Base-by-base conservation (phyloP, 176 grass and related monocot species). In the Juncus inflexus region DNA sequence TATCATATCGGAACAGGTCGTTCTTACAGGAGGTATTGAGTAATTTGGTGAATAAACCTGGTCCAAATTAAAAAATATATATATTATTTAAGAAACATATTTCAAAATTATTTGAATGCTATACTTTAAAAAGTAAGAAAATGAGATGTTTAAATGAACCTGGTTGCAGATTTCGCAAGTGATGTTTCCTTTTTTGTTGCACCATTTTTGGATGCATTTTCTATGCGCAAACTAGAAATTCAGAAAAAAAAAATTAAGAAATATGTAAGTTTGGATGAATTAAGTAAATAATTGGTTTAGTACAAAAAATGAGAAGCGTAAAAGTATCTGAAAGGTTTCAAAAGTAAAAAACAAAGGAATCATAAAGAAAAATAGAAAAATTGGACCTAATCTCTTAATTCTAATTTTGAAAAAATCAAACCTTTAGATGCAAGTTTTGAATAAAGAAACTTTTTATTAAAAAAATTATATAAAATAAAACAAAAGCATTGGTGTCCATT, bases 141-240 rank as follows among this genome's bases (percentile, higher is more conserved):
- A 28, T 28, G 19, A 28, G 73, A 60, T 28, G 63, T 35, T 82
- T 67, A 67, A 9, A 69, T 53, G 42, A 9, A 99, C 94, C 89
- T 99, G 94, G 62, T 86, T 99, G 75, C 94, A 99, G 69, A 92
- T 99, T 86, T 99, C 94, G 77, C 94, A 99, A 65, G 85, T 99
- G 63, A 99, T 92, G 63, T 91, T 82, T 41, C 89, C 89, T 69
- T 99, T 99, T 76, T 99, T 99, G 65, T 92, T 84, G 78, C 95
- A 99, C 95, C 95, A 99, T 80, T 83, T 92, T 74, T 99, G 89
- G 67, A 99, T 94, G 75, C 95, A 99, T 71, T 90, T 99, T 80
- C 89, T 84, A 66, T 99, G 95, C 9, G 89, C 95, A 62, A 92
- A 99, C 94, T 92, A 82, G 59, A 84, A 69, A 62, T 7, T 12